Evolutionary conservation across 306 rosid species (phyloP), one percentile per base, ranked within the genome.

Genomic region (Nissolia schottii): DNA sequence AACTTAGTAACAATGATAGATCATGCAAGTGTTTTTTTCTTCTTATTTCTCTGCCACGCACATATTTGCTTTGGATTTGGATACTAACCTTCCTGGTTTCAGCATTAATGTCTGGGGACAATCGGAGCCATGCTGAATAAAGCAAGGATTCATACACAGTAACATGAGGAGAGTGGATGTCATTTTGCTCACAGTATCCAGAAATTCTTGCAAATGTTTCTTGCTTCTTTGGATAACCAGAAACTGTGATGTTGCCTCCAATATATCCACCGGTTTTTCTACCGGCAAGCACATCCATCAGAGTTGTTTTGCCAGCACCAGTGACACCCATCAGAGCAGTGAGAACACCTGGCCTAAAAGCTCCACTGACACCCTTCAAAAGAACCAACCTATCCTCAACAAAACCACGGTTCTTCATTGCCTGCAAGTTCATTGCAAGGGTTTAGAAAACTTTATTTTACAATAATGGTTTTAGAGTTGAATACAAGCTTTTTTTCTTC

Each of bases 241-340:
- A 93, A 68, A 93, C 77, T 76, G 57, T 85, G 77, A 93, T 73
- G 62, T 59, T 75, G 20, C 98, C 98, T 3, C 87, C 89, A 43
- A 93, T 81, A 74, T 88, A 87, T 50, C 98, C 97, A 0, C 96
- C 90, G 5, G 97, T 93, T 84, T 93, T 93, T 85, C 96, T 85
- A 25, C 97, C 97, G 2, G 97, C 90, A 41, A 93, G 79, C 10
- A 93, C 98, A 80, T 93, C 98, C 98, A 93, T 93, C 55, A 93
- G 66, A 48, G 98, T 93, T 41, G 97, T 93, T 81, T 93, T 93
- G n/a, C 98, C 98, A 63, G 97, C 98, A 48, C 98, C 98, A 32
- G 96, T 90, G 20, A 93, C 88, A 23, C 97, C 98, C 98, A 93
- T 93, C 2, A 93, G 81, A 73, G 98, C 97, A 59, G 98, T 90